These are phyloP conservation scores for Microsporum ferrugineum DNA, from an alignment of 2,329 filamentous ascomycete species.

Conservation along the genomic window DNA sequence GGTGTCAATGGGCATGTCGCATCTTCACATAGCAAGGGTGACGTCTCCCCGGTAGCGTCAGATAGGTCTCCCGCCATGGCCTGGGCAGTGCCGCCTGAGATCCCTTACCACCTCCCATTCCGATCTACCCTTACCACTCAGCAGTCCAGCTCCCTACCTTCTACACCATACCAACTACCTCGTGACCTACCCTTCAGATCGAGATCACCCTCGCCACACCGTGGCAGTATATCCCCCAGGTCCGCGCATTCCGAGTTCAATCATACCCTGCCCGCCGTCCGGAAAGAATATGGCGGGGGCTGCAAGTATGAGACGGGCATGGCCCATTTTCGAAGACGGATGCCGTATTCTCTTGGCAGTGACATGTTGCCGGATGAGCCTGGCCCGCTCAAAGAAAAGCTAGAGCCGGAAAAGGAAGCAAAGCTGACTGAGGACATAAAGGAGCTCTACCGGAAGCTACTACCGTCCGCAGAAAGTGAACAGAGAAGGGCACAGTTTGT, in stretches of 20 bases:
- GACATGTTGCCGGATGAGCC: constrained; percentile 62
- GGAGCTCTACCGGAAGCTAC: constrained; percentile 70
- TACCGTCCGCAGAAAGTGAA: constrained; percentile 71
- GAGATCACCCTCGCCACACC: constrained; percentile 67
- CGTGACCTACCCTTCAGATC: constrained; percentile 67
- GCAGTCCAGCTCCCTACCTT: constrained; percentile 82
- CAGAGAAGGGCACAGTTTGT: constrained; percentile 63
- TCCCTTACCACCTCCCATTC: constrained; percentile 26
- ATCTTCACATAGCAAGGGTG: constrained; percentile 29
- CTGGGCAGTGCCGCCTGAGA: constrained; percentile 28
- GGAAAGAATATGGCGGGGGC: constrained; percentile 51
- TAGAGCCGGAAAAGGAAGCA: constrained; percentile 61
- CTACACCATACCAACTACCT: constrained; percentile 81
- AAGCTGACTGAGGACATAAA: constrained; percentile 72
- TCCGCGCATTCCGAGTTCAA: constrained; percentile 86
- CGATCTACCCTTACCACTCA: constrained; percentile 45
- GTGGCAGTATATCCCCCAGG: constrained; percentile 68
- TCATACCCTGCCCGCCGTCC: constrained; percentile 56
- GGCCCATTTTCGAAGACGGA: constrained; percentile 68
- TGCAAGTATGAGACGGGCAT: constrained; percentile 87
- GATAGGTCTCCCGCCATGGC: constrained; percentile 30
- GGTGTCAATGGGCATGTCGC: constrained; percentile 34
- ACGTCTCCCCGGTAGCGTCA: constrained; percentile 33
- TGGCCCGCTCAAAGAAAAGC: constrained; percentile 55
- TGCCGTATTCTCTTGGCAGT: constrained; percentile 83